Base-by-base conservation (phyloP, 169 alveolate species). In the Babesia ovata region DNA sequence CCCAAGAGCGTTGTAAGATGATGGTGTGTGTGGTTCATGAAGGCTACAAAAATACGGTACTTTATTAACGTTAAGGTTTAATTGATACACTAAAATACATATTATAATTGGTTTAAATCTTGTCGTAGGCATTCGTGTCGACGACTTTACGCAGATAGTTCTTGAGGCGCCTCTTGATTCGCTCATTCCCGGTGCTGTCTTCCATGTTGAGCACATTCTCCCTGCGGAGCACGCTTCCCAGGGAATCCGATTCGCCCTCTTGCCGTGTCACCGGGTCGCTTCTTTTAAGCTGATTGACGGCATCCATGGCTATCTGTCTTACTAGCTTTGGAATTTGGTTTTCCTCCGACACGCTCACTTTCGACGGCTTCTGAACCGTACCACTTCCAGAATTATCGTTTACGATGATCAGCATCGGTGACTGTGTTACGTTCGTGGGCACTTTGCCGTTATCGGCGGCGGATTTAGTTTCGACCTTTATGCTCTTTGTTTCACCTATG, bases 181-280 rank as follows among this genome's bases (percentile, higher is more conserved):
- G 29, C 65, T 54, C 65, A 39, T 67, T 42, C 0, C 66, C 76
- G 33, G 53, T 52, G 39, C 0, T 39, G 65, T 67, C 76, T 67
- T 50, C 76, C 76, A 67, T 54, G 54, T 67, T 65, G 11, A 67
- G 24, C 17, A 21, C 33, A 12, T 7, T 67, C 13, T 50, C 76
- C 39, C 39, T 21, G 39, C 39, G 39, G 6, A 33, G 39, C 39
- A 6, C 39, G 39, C 39, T 33, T 2, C 39, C 6, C 39, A 33
- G 10, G 39, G 39, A 33, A 6, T 6, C 6, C 6, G 21, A 6
- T 42, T 19, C 46, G 33, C 36, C 19, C 2, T 22, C 59, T 3
- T 46, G 13, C 17, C 19, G 44, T 21, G 26, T 22, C 0, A 3
- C 45, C n/a, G 39, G 14, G 24, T 4, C 28, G 13, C 24, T 16